Conservation (phyloP, 2,329 filamentous ascomycete genomes). For the Alternaria burnsii region DNA sequence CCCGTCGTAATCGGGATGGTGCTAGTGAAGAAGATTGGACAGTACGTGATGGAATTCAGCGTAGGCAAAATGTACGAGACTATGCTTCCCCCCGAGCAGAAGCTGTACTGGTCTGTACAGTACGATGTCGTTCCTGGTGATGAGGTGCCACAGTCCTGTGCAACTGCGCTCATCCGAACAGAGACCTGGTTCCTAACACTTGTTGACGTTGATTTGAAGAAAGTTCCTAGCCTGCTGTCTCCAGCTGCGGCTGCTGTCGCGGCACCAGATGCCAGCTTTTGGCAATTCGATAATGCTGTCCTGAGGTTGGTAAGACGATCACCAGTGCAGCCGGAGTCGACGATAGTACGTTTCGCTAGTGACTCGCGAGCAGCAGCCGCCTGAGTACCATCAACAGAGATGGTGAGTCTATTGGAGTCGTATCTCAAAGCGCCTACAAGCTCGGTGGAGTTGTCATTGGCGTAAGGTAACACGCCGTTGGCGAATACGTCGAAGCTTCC, state of each 20-base stretch:
- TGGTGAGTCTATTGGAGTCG: constrained; percentile 66
- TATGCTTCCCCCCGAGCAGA: background rate
- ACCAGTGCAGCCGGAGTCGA: constrained; percentile 27
- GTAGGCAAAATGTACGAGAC: background rate
- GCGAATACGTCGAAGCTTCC: constrained; percentile 58
- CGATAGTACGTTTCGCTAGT: constrained; percentile 55
- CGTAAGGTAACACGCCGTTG: constrained; percentile 54
- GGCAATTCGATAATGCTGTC: constrained; percentile 64
- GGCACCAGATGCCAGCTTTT: constrained; percentile 62
- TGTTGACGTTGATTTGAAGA: constrained; percentile 63
- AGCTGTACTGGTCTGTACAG: background rate
- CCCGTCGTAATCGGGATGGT: background rate
- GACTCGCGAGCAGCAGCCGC: constrained; percentile 52
- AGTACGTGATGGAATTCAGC: background rate
- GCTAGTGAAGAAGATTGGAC: background rate
- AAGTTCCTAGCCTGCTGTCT: constrained; percentile 62
- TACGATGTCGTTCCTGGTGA: background rate
- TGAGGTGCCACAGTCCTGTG: background rate
- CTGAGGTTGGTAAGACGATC: constrained; percentile 1
- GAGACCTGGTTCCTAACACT: background rate
- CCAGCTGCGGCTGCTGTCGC: constrained; percentile 57
- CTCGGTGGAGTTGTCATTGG: constrained; percentile 59
- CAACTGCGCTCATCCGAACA: background rate
- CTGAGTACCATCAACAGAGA: constrained; percentile 64
- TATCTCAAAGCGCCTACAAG: constrained; percentile 66